Conservation (phyloP, 176 grass and related monocot species). For the Rhipidocladum racemiflorum region DNA sequence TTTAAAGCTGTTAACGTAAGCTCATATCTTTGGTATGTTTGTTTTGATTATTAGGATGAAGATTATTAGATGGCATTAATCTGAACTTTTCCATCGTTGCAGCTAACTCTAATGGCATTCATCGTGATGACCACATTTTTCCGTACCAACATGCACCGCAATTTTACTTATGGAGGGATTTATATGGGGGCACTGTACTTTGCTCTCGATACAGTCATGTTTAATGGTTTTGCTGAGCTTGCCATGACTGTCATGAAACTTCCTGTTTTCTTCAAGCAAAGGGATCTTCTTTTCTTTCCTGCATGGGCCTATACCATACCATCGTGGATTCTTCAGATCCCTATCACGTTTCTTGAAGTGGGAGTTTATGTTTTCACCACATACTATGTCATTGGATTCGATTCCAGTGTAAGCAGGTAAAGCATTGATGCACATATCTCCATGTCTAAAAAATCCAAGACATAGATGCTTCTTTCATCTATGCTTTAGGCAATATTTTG, state of each 20-base stretch:
- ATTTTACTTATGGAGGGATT: constrained; percentile 38
- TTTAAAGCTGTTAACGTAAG: constrained; percentile 77
- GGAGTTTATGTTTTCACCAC: constrained; percentile 68
- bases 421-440: background rate
- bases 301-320: constrained; percentile 81
- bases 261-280: constrained; percentile 84
- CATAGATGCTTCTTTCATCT: background rate
- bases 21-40: constrained; percentile 16
- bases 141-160: constrained; percentile 60
- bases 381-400: constrained; percentile 86
- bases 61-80: constrained; percentile 13
- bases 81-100: constrained; percentile 31
- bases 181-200: constrained; percentile 78
- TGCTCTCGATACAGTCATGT: constrained; percentile 71
- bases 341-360: constrained; percentile 83
- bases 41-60: constrained; percentile 18
- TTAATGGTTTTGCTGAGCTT: constrained; percentile 81
- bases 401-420: constrained; percentile 65
- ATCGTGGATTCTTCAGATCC: constrained; percentile 83
- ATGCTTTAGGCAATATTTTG: too few species aligned
- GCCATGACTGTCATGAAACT: constrained; percentile 76
- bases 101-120: constrained; percentile 70
- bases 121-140: constrained; percentile 82
- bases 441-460: background rate
- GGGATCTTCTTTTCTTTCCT: constrained; percentile 85